Evolutionary conservation across 495 filamentous ascomycete species (phyloP), one percentile per base, ranked within the genome.

Genomic region (Tuber aestivum): DNA sequence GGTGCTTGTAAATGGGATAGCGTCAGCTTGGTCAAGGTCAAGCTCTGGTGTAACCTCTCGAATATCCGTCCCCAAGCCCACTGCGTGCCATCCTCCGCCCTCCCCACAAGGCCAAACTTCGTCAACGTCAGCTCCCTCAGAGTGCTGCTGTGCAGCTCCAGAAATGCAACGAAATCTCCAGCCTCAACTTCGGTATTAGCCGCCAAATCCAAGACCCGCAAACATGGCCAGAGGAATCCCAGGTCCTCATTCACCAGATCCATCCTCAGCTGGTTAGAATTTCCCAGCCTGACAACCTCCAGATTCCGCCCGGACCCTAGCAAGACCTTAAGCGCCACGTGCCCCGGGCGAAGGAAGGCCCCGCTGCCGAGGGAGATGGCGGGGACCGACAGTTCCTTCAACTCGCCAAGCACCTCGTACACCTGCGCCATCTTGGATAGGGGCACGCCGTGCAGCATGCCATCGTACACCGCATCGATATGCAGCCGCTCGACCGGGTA

Each of bases 401-500:
- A 48, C 8, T 45, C 41, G 56, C 70, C 72, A 9, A 79, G 38
- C 16, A 69, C 76, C 61, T 48, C 56, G 70, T 79, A 70, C 18
- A 79, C 78, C 56, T 79, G 78, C 7, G 41, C 9, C 3, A 79
- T 38, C 56, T 75, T 79, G 14, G 72, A 41, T 23, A 21, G 7
- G 35, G 70, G 48, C 27, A 79, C 75, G 32, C 40, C 61, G 42
- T 69, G 9, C 14, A 79, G 72, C 14, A 70, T 79, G 32, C 71
- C 37, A 37, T 79, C 38, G 44, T 70, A 79, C 20, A 79, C 32
- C 10, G 78, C 78, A 35, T 79, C 77, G 61, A 79, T 45, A 37
- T 48, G 78, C 20, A 81, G 72, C 44, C 78, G 70, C 68, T 80
- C 74, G 27, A 81, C 69, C 12, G n/a, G 42, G 42, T 74, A 77